Percentiles rank a stretch among this genome's conserved stretches.
Evolutionary conservation across 2,329 filamentous ascomycete genomes (phyloP).

Genomic region (Fusarium continuum): DNA sequence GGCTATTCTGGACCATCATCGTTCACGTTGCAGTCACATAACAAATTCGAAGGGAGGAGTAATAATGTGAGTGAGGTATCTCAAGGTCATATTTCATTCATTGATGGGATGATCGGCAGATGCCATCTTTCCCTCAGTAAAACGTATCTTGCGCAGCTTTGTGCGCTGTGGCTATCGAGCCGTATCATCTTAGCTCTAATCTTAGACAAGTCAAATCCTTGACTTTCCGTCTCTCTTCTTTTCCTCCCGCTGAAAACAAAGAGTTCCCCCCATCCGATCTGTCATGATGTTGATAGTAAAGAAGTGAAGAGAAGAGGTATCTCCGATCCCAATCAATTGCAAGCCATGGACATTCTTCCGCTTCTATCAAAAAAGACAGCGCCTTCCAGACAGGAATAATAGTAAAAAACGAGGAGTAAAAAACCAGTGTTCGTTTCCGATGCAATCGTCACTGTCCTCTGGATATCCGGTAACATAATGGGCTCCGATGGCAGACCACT

Average conservation of each 20-base stretch:
- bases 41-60: neutral
- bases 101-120: conserved; percentile 35
- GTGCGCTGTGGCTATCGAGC: conserved; percentile 33
- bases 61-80: conserved; percentile 24
- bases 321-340: conserved; percentile 36
- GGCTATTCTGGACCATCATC: neutral
- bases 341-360: conserved; percentile 35
- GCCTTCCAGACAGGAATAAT: conserved; percentile 29
- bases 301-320: conserved; percentile 28
- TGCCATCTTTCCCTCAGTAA: conserved; percentile 32
- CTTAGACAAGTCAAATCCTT: conserved; percentile 13
- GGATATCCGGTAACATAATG: conserved; percentile 5
- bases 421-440: conserved; percentile 29
- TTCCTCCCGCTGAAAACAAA: neutral
- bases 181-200: conserved; percentile 31
- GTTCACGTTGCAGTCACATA: neutral
- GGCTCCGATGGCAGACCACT: conserved; percentile 7
- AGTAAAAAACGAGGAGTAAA: conserved; percentile 13
- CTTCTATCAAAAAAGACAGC: conserved; percentile 41
- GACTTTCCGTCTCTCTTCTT: conserved; percentile 4
- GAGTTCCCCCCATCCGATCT: conserved; percentile 1
- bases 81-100: conserved; percentile 31
- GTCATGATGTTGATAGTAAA: conserved; percentile 27
- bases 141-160: conserved; percentile 35
- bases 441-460: conserved; percentile 18